A percentile compares a stretch with the other conserved stretches of the same genome.
phyloP scores from a whole-genome alignment of 331 rosid genomes.

The Acacia pycnantha region DNA sequence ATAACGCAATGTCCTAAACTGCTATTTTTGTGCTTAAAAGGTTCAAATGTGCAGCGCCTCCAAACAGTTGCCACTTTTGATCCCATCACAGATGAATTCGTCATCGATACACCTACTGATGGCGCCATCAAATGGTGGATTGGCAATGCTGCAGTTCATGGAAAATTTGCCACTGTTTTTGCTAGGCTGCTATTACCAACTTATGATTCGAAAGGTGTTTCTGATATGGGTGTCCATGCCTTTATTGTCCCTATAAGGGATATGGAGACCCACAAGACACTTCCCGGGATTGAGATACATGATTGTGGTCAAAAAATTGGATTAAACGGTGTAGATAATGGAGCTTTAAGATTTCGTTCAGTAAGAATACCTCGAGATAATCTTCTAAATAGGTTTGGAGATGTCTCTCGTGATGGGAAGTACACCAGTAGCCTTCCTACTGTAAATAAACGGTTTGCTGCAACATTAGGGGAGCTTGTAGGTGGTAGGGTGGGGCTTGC shows the following conservation, averaged over 20 bases:
- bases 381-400: constrained; percentile 93
- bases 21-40: constrained; percentile 42
- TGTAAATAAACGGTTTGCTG: constrained; percentile 84
- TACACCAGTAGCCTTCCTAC: constrained; percentile 81
- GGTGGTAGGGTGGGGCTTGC: constrained; percentile 99
- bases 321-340: constrained; percentile 94
- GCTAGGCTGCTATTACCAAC: constrained; percentile 81
- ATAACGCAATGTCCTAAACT: constrained; percentile 25
- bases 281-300: constrained; percentile 90
- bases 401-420: constrained; percentile 91
- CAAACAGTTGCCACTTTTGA: constrained; percentile 88
- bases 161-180: constrained; percentile 90
- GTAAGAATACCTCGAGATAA: constrained; percentile 95
- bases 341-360: constrained; percentile 81
- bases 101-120: constrained; percentile 85
- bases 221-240: constrained; percentile 98
- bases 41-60: constrained; percentile 94
- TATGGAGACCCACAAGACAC: constrained; percentile 79
- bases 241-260: constrained; percentile 94
- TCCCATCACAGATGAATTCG: constrained; percentile 74
- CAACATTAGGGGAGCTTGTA: constrained; percentile 92
- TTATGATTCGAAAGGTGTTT: constrained; percentile 54
- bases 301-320: constrained; percentile 98
- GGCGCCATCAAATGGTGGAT: constrained; percentile 99
- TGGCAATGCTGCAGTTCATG: constrained; percentile 98